phyloP scores from a whole-genome alignment of 192 early-diverging fungal genomes.

The Coemansia reversa region DNA sequence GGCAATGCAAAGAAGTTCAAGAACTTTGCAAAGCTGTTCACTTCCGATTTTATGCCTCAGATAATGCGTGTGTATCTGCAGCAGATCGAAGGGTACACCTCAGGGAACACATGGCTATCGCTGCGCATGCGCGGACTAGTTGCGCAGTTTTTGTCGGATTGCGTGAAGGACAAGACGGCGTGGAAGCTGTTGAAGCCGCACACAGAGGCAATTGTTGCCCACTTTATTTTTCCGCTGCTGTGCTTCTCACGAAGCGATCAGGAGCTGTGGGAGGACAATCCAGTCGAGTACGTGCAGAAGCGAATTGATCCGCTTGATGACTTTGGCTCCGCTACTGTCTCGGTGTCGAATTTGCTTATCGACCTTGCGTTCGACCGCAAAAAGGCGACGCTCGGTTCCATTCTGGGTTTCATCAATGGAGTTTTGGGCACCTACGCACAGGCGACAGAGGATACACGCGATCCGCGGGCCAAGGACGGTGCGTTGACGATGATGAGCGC shows the following conservation, averaged over 20 bases:
- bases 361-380: constrained; percentile 76
- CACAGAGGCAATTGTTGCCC: constrained; percentile 72
- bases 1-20: constrained; percentile 49
- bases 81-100: constrained; percentile 76
- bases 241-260: constrained; percentile 85
- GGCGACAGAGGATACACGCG: constrained; percentile 64
- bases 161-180: constrained; percentile 83
- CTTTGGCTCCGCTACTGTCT: constrained; percentile 70
- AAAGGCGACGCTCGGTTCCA: constrained; percentile 74
- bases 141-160: constrained; percentile 74
- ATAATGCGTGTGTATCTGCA: constrained; percentile 82
- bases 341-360: constrained; percentile 76
- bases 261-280: constrained; percentile 90
- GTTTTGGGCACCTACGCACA: constrained; percentile 70
- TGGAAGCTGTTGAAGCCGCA: constrained; percentile 92
- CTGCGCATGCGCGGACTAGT: constrained; percentile 67
- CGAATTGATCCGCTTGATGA: constrained; percentile 82
- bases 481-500: constrained; percentile 84
- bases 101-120: constrained; percentile 72
- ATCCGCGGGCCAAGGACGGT: constrained; percentile 83
- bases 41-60: constrained; percentile 86
- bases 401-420: constrained; percentile 76
- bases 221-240: constrained; percentile 91
- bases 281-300: constrained; percentile 87
- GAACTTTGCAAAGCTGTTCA: constrained; percentile 79